A percentile compares a stretch with the other conserved stretches of the same genome.
Conservation (phyloP, 305 asterid species). For the Caryopteris hybrid region DNA sequence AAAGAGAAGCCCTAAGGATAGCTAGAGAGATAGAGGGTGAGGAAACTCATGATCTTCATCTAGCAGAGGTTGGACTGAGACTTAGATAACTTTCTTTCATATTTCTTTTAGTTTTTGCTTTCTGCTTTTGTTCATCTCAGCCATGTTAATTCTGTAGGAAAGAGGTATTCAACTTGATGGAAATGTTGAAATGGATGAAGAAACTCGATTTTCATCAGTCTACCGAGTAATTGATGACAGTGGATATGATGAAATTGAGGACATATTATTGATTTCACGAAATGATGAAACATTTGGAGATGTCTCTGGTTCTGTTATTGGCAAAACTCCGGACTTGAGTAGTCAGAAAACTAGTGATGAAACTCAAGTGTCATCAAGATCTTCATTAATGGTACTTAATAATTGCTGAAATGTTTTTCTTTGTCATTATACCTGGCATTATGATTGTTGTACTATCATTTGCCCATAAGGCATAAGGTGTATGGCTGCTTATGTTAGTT, state of each 20-base stretch:
- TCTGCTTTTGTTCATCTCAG: constrained; percentile 9
- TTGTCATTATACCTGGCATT: constrained; percentile 2
- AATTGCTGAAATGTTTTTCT: not conserved
- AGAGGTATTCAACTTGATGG: constrained; percentile 74
- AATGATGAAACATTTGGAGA: constrained; percentile 86
- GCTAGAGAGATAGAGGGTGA: constrained; percentile 97
- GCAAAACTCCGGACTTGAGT: constrained; percentile 33
- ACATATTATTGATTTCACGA: constrained; percentile 52
- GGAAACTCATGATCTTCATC: constrained; percentile 85
- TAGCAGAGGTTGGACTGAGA: constrained; percentile 75
- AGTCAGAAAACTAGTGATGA: constrained; percentile 31
- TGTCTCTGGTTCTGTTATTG: constrained; percentile 41
- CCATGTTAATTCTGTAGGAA: constrained; percentile 49
- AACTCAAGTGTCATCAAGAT: constrained; percentile 38
- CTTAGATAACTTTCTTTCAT: not conserved
- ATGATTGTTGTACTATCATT: not conserved
- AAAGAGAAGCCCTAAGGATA: constrained; percentile 77
- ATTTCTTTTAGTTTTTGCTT: constrained; percentile 4
- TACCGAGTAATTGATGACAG: constrained; percentile 63
- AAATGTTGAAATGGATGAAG: constrained; percentile 78
- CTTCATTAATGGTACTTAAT: constrained; percentile 45
- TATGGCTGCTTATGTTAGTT: constrained; percentile 5
- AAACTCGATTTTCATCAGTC: constrained; percentile 84
- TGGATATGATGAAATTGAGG: constrained; percentile 68
- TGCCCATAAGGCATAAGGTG: not conserved